Percentiles rank a stretch among this genome's conserved stretches.
Conservation (phyloP, 1,284 basidiomycete genomes). For the Puccinia coronata region DNA sequence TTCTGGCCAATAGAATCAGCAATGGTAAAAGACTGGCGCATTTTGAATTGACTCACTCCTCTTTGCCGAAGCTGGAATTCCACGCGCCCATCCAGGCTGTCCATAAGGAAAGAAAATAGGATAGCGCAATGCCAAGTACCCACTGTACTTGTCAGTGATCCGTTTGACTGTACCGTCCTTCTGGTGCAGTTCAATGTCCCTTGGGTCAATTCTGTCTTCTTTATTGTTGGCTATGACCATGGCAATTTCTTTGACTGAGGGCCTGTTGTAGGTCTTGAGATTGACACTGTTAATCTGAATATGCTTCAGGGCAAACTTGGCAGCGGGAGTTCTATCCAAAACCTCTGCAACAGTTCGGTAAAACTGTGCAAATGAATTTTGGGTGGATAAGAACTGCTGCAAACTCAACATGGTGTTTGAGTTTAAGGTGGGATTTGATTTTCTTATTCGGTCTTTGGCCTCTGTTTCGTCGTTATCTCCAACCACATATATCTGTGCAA, state of each 20-base stretch:
- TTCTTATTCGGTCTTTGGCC: background rate
- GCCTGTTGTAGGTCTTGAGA: background rate
- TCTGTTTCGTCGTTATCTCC: background rate
- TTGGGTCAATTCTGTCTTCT: background rate
- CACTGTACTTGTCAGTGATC: background rate
- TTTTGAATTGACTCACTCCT: slow-evolving; percentile 7
- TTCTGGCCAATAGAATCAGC: background rate
- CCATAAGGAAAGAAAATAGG: slow-evolving; percentile 20
- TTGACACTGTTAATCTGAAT: background rate
- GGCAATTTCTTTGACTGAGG: background rate
- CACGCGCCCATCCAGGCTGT: background rate
- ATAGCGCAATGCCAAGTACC: slow-evolving; percentile 8
- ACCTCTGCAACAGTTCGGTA: background rate
- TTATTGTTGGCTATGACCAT: slow-evolving; percentile 11
- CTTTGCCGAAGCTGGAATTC: no score
- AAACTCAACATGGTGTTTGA: background rate
- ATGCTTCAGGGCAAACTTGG: background rate
- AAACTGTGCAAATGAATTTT: background rate
- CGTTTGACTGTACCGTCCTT: background rate
- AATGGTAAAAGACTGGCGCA: background rate
- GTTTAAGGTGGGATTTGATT: background rate
- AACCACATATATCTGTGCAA: slow-evolving; percentile 24
- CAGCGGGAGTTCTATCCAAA: background rate
- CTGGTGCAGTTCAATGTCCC: background rate
- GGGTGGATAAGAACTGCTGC: background rate